These are phyloP conservation scores for Murraya paniculata DNA, from an alignment of 345 rosid genomes.

Conservation along the genomic window DNA sequence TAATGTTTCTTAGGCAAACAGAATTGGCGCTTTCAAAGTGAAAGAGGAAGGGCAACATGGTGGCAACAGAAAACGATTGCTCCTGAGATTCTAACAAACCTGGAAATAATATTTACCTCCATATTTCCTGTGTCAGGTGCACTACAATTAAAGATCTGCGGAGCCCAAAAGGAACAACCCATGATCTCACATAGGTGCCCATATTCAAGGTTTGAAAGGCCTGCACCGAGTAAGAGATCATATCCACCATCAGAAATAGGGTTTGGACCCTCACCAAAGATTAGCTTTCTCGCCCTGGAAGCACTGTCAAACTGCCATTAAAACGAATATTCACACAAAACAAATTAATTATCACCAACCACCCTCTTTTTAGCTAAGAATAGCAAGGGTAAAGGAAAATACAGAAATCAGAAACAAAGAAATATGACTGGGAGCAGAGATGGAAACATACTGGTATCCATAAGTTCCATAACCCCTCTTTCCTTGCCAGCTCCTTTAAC, in stretches of 20 bases:
- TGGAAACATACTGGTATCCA: conserved; percentile 68
- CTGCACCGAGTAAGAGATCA: conserved; percentile 73
- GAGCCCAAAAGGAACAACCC: conserved; percentile 97
- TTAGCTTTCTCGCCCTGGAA: conserved; percentile 67
- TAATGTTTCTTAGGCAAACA: neutral
- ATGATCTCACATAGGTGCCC: conserved; percentile 97
- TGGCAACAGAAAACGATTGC: neutral
- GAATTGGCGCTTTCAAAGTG: neutral
- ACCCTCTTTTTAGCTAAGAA: neutral
- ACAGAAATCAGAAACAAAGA: conserved; percentile 5
- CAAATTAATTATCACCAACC: neutral
- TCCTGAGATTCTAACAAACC: neutral
- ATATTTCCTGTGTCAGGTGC: conserved; percentile 99
- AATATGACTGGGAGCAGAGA: conserved; percentile 11
- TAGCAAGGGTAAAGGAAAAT: neutral
- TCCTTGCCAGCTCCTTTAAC: conserved; percentile 82
- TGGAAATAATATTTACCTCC: conserved; percentile 63
- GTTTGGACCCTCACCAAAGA: conserved; percentile 38
- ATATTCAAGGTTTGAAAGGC: conserved; percentile 93
- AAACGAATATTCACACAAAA: conserved; percentile 16
- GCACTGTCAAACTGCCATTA: conserved; percentile 84
- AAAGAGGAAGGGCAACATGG: neutral
- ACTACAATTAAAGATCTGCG: conserved; percentile 92
- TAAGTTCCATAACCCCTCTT: conserved; percentile 90
- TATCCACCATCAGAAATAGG: conserved; percentile 20